Base-by-base conservation (phyloP, 2,329 filamentous ascomycete species). In the Pestalotiopsis sp. region DNA sequence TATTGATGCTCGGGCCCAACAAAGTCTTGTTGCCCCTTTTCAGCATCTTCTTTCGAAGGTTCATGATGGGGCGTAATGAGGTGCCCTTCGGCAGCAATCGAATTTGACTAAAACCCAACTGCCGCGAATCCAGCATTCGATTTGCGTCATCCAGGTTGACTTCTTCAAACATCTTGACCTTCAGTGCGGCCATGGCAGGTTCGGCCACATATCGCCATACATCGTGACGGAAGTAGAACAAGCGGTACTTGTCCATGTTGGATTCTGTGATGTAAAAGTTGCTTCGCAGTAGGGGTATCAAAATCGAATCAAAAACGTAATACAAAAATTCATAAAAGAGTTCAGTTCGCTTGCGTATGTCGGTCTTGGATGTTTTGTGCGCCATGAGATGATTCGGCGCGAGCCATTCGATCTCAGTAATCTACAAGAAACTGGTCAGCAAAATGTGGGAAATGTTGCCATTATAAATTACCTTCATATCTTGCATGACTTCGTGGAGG, bases 231-330 rank as follows among this genome's bases (percentile, higher is more conserved):
- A 98, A 98, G 81, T 94, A 99, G 79, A 97, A 97, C 0, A 98
- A 82, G 36, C 90, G 89, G 74, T 96, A 94, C 17, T 92, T 90
- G 76, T 97, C 90, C 1, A 85, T 84, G 71, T 90, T 94, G 0
- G 94, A 96, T 78, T 99, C 96, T 0, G 96, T 99, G 49, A 98
- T 93, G 76, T 98, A 95, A 75, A 99, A 99, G 75, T 96, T 95
- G 71, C 89, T 90, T 41, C 93, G 90, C 62, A 98, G 87, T 7
- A 99, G 85, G 11, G 96, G 95, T 74, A 98, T 92, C 68, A 99
- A 77, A 25, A 98, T 85, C 0, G 95, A 98, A 79, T 99, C 96
- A 75, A 99, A 96, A 4, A 97, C 73, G 78, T 95, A 99, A 81
- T 98, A 98, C 6, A 98, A 75, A 69, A 98, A 90, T 78, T 99